phyloP scores from a whole-genome alignment of 192 early-diverging fungal species.

The Coemansia sp. region DNA sequence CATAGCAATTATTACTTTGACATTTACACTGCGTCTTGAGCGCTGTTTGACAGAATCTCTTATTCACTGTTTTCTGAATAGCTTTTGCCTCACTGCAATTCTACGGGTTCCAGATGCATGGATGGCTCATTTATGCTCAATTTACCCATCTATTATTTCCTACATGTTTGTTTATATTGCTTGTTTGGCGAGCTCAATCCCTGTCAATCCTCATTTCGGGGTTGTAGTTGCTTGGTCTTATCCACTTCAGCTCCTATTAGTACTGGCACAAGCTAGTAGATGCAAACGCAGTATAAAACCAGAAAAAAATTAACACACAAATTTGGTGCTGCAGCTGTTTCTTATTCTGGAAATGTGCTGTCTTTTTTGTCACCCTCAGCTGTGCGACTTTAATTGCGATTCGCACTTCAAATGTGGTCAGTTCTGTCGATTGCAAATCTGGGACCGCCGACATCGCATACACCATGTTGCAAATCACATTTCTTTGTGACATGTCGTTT shows the following conservation, averaged over 20 bases:
- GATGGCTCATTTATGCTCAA: neutral
- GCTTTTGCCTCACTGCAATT: no score
- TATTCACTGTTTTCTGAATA: slow-evolving; percentile 1
- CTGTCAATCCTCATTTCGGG: no score
- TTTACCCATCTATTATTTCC: neutral
- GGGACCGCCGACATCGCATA: no score
- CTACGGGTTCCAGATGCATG: no score
- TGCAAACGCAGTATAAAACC: no score
- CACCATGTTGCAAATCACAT: neutral
- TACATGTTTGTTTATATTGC: neutral
- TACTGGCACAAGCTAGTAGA: no score
- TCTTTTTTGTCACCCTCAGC: neutral
- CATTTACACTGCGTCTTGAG: no score
- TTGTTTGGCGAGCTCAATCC: neutral
- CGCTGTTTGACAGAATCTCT: neutral
- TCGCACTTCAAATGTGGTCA: neutral
- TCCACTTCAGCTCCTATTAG: neutral
- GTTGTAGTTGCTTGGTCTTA: neutral
- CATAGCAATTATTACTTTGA: no score
- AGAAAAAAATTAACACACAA: neutral
- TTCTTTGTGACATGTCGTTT: no score
- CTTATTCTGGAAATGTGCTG: no score
- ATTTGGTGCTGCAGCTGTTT: no score
- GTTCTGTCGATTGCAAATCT: neutral
- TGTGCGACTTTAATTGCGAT: neutral